phyloP scores from a whole-genome alignment of 495 filamentous ascomycete species.

The Wilcoxina mikolae region DNA sequence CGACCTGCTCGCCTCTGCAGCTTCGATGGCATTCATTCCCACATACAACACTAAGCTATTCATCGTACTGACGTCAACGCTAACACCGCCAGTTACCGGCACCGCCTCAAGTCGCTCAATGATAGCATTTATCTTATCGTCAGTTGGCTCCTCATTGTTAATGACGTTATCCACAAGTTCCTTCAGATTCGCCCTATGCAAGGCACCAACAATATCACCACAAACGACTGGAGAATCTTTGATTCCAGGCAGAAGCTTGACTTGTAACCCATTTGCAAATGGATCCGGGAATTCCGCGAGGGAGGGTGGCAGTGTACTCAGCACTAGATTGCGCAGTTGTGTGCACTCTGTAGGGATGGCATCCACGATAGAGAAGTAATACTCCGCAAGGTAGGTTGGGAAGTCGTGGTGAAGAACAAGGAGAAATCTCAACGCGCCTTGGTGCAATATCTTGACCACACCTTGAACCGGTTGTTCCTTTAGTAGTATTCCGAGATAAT shows the following conservation, averaged over 20 bases:
- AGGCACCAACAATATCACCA: conserved; percentile 35
- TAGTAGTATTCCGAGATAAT: conserved; percentile 63
- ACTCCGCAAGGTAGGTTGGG: conserved; percentile 77
- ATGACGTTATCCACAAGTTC: conserved; percentile 19
- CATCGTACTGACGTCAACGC: conserved; percentile 55
- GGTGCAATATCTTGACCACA: conserved; percentile 67
- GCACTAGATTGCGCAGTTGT: conserved; percentile 77
- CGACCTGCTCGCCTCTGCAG: conserved; percentile 43
- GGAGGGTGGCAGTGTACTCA: conserved; percentile 66
- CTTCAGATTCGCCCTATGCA: conserved; percentile 20
- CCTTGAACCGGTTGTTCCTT: conserved; percentile 52
- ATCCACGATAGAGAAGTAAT: conserved; percentile 72
- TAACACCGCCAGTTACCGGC: conserved; percentile 35
- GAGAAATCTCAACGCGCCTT: conserved; percentile 65
- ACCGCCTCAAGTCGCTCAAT: neutral
- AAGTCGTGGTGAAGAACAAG: conserved; percentile 85
- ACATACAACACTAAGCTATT: conserved; percentile 74
- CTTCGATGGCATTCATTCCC: conserved; percentile 51
- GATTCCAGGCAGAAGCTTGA: conserved; percentile 33
- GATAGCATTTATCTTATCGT: neutral
- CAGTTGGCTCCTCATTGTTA: neutral
- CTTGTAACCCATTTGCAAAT: conserved; percentile 59
- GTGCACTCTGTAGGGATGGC: conserved; percentile 70
- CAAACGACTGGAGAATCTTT: conserved; percentile 29
- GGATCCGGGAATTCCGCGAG: conserved; percentile 69